A percentile compares a stretch with the other conserved stretches of the same genome.
Evolutionary conservation across 2,329 filamentous ascomycete species (phyloP).

Genomic region (Cryphonectria radicalis): DNA sequence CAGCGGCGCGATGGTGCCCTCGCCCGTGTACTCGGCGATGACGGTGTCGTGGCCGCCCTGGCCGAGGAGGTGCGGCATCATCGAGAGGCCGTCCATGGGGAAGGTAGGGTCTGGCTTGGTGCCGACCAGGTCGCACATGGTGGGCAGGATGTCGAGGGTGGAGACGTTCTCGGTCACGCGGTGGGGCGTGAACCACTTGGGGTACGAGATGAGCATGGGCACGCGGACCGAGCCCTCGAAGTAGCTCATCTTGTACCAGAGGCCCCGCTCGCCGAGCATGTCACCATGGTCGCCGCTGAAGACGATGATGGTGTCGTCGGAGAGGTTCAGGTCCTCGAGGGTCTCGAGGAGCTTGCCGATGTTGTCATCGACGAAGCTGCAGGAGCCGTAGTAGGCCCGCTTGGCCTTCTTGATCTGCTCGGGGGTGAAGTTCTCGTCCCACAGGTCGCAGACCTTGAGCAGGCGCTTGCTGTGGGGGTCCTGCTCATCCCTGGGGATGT

Average conservation of each 20-base stretch:
- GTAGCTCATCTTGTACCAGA: constrained; percentile 99
- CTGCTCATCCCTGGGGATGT: constrained; percentile 78
- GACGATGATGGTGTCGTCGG: constrained; percentile 85
- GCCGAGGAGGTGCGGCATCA: constrained; percentile 77
- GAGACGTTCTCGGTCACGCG: constrained; percentile 84
- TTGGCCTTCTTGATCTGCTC: constrained; percentile 86
- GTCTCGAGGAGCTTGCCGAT: constrained; percentile 81
- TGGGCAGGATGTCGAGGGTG: constrained; percentile 87
- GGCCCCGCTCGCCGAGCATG: constrained; percentile 89
- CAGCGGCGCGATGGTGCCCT: constrained; percentile 84
- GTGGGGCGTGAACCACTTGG: constrained; percentile 73
- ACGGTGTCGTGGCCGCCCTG: constrained; percentile 78
- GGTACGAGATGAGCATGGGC: constrained; percentile 83
- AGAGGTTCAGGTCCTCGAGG: constrained; percentile 77
- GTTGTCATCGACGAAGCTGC: constrained; percentile 92
- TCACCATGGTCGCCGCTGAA: constrained; percentile 95
- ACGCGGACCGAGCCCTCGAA: constrained; percentile 91
- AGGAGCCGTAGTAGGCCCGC: constrained; percentile 89
- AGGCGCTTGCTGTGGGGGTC: constrained; percentile 87
- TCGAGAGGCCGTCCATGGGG: constrained; percentile 84
- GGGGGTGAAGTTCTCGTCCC: constrained; percentile 80
- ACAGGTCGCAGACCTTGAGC: constrained; percentile 83
- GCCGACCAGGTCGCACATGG: constrained; percentile 81
- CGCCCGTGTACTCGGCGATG: constrained; percentile 94
- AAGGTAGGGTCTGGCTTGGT: constrained; percentile 69